A percentile compares a stretch with the other conserved stretches of the same genome.
Conservation (phyloP, 2,329 filamentous ascomycete species). For the Trichoderma aggressivum region DNA sequence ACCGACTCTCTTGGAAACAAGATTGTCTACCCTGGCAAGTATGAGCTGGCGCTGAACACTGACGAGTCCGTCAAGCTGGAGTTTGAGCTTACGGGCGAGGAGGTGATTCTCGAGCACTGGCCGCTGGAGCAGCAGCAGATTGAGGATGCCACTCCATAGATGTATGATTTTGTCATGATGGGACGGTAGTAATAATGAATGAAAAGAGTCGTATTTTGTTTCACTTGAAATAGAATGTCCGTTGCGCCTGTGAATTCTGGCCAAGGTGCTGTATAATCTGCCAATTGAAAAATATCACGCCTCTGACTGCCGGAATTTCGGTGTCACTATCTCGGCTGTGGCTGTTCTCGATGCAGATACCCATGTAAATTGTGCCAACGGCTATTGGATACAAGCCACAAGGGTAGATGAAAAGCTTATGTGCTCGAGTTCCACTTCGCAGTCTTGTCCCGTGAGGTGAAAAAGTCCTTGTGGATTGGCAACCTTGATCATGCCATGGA, state of each 20-base stretch:
- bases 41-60: conserved; percentile 45
- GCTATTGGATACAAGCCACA: not conserved
- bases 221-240: not conserved
- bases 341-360: not conserved
- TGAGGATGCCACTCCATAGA: not conserved
- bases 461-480: not conserved
- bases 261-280: not conserved
- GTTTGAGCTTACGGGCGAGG: conserved; percentile 45
- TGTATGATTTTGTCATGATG: not conserved
- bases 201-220: not conserved
- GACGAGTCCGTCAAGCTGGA: conserved; percentile 38
- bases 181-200: not conserved
- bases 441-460: not conserved
- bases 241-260: not conserved
- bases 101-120: conserved; percentile 11
- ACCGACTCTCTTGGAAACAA: conserved; percentile 48
- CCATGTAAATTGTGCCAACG: not conserved
- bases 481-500: not conserved
- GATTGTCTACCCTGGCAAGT: conserved; percentile 52
- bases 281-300: not conserved
- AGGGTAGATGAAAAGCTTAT: not conserved
- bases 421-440: not conserved
- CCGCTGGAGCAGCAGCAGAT: conserved; percentile 1
- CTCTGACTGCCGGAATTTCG: not conserved
- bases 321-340: not conserved